Percentiles rank a stretch among this genome's conserved stretches.
phyloP scores from a whole-genome alignment of 352 stramenopile species.

The Globisporangium mamillatum region DNA sequence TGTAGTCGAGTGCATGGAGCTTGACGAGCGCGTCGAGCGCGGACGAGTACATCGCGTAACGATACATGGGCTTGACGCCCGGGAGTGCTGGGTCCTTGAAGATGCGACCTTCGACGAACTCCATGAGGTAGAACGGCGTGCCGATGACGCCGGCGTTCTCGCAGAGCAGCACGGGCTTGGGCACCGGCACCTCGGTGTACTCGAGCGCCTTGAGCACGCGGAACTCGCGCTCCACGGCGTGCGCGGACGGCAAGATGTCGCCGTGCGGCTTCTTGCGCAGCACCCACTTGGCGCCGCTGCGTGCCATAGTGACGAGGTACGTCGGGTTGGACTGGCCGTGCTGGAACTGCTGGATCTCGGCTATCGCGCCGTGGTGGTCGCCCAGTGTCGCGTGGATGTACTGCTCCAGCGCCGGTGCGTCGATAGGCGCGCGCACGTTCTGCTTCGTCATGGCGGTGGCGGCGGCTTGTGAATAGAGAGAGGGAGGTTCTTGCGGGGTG shows the following conservation, averaged over 20 bases:
- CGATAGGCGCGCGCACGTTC: slow-evolving; percentile 54
- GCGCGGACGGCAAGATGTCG: slow-evolving; percentile 73
- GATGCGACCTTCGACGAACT: slow-evolving; percentile 71
- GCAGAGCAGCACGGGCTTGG: slow-evolving; percentile 64
- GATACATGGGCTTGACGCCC: slow-evolving; percentile 62
- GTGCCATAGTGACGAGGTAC: slow-evolving; percentile 69
- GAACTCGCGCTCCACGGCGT: slow-evolving; percentile 81
- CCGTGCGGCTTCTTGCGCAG: slow-evolving; percentile 84
- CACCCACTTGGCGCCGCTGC: slow-evolving; percentile 60
- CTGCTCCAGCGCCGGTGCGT: slow-evolving; percentile 39
- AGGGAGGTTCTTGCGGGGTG: neutral
- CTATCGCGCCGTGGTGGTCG: slow-evolving; percentile 47
- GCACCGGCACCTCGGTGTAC: slow-evolving; percentile 63
- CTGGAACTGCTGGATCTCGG: slow-evolving; percentile 74
- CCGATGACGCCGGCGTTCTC: slow-evolving; percentile 58
- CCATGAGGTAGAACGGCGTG: slow-evolving; percentile 83
- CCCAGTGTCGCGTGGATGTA: slow-evolving; percentile 55
- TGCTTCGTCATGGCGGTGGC: slow-evolving; percentile 34
- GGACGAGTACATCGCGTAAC: slow-evolving; percentile 81
- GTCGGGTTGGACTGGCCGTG: slow-evolving; percentile 89
- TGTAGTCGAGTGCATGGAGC: slow-evolving; percentile 66
- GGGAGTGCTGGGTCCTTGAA: slow-evolving; percentile 70
- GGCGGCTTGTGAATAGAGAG: neutral
- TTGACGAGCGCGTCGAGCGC: slow-evolving; percentile 62
- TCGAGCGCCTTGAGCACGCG: slow-evolving; percentile 64